Evolutionary conservation across 345 rosid genomes (phyloP).

Genomic region (Eucalyptus curtisii): DNA sequence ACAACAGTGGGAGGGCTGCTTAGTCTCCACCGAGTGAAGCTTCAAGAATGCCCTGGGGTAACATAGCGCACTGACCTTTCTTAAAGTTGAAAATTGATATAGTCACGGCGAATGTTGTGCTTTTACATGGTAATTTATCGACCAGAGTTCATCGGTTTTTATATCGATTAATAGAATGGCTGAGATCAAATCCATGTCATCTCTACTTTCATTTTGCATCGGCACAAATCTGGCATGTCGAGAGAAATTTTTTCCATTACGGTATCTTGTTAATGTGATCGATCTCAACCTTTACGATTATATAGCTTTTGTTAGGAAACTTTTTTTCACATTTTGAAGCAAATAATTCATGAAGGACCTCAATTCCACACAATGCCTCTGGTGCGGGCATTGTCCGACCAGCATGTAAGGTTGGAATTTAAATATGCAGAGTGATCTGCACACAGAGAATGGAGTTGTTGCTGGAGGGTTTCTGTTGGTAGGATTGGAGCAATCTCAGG

Average conservation of each 20-base stretch:
- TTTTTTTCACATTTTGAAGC: not conserved
- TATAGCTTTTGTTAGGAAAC: not conserved
- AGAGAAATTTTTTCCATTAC: not conserved
- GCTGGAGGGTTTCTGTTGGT: not conserved
- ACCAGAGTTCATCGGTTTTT: not conserved
- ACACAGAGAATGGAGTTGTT: not conserved
- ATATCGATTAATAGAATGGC: not conserved
- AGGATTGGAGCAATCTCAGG: not conserved
- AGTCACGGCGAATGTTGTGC: not conserved
- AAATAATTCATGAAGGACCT: not conserved
- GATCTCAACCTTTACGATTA: not conserved
- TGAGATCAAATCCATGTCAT: not conserved
- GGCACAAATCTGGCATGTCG: not conserved
- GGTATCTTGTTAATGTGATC: not conserved
- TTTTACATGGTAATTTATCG: not conserved
- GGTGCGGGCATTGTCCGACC: not conserved
- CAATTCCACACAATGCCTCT: not conserved
- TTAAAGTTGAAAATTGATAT: not conserved
- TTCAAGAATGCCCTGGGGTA: not conserved
- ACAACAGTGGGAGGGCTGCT: not conserved
- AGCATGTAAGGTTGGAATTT: not conserved
- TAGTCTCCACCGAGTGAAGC: not conserved
- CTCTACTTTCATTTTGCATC: not conserved
- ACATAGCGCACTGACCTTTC: not conserved
- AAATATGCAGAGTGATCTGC: not conserved